phyloP scores from a whole-genome alignment of 2,329 filamentous ascomycete genomes.

The Clarireedia hainanense region DNA sequence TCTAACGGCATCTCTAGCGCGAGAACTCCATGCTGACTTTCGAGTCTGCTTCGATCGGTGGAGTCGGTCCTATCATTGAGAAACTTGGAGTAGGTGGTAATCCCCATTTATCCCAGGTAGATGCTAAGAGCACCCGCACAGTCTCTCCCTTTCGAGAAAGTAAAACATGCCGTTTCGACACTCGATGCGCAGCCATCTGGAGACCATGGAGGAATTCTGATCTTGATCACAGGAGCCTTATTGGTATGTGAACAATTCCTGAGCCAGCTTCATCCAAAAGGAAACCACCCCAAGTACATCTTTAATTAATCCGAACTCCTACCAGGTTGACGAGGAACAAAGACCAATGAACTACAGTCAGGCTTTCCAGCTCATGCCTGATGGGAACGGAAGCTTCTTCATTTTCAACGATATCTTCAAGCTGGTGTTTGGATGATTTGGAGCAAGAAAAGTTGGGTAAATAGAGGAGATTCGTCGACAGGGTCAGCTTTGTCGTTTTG shows the following conservation, averaged over 20 bases:
- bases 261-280: constrained; percentile 4
- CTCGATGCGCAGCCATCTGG: constrained; percentile 75
- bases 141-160: constrained; percentile 72
- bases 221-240: constrained; percentile 82
- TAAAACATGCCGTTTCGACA: constrained; percentile 69
- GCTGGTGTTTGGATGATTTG: constrained; percentile 57
- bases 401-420: constrained; percentile 95
- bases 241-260: constrained; percentile 47
- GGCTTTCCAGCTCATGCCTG: constrained; percentile 74
- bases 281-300: too few relatives aligned
- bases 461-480: constrained; percentile 9
- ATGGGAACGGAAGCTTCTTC: constrained; percentile 63
- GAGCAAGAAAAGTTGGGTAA: constrained; percentile 15
- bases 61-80: constrained; percentile 59
- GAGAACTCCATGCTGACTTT: constrained; percentile 90
- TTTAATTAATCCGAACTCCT: neutral
- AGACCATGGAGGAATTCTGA: constrained; percentile 63
- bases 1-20: constrained; percentile 45
- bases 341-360: constrained; percentile 88
- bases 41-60: constrained; percentile 62
- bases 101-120: neutral
- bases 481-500: constrained; percentile 12
- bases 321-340: constrained; percentile 75
- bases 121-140: constrained; percentile 32
- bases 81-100: constrained; percentile 64